Evolutionary conservation across 1,284 basidiomycete genomes (phyloP).

Genomic region (Wolfiporia cocos): DNA sequence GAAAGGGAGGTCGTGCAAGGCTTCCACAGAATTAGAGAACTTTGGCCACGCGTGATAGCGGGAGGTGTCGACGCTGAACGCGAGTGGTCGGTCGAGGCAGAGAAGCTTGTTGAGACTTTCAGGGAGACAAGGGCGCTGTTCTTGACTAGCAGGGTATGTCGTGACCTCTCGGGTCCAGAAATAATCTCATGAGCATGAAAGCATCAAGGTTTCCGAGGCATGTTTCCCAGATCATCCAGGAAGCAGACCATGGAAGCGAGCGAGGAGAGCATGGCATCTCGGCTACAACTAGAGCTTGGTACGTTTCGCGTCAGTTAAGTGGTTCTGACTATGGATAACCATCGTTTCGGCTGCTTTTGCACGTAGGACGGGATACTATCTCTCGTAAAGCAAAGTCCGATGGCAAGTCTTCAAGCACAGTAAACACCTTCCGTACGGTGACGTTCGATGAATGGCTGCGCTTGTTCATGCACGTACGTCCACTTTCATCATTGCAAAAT

Average conservation of each 20-base stretch:
- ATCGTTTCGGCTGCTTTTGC: not conserved
- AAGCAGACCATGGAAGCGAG: conserved; percentile 51
- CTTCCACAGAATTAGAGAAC: conserved; percentile 42
- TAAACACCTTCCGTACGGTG: conserved; percentile 76
- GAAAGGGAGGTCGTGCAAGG: conserved; percentile 53
- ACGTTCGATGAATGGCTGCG: conserved; percentile 82
- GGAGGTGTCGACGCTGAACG: conserved; percentile 37
- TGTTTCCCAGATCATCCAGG: conserved; percentile 48
- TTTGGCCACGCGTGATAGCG: conserved; percentile 36
- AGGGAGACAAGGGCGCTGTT: conserved; percentile 83
- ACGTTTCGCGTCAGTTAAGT: conserved; percentile 15
- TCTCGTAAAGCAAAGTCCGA: conserved; percentile 31
- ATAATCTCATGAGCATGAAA: conserved; percentile 5
- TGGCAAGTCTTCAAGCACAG: conserved; percentile 28
- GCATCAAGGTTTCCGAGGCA: conserved; percentile 47
- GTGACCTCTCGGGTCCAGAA: too few species aligned
- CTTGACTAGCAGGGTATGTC: conserved; percentile 62
- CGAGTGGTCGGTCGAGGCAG: conserved; percentile 81
- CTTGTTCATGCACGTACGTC: conserved; percentile 76
- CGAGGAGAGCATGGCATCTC: conserved; percentile 68
- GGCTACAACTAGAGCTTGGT: conserved; percentile 74
- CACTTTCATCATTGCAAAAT: conserved; percentile 3
- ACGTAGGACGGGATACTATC: conserved; percentile 25
- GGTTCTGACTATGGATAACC: not conserved
- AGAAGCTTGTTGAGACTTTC: conserved; percentile 84